Base-by-base conservation (phyloP, 31 red algal genomes). In the Asparagopsis taxiformis region DNA sequence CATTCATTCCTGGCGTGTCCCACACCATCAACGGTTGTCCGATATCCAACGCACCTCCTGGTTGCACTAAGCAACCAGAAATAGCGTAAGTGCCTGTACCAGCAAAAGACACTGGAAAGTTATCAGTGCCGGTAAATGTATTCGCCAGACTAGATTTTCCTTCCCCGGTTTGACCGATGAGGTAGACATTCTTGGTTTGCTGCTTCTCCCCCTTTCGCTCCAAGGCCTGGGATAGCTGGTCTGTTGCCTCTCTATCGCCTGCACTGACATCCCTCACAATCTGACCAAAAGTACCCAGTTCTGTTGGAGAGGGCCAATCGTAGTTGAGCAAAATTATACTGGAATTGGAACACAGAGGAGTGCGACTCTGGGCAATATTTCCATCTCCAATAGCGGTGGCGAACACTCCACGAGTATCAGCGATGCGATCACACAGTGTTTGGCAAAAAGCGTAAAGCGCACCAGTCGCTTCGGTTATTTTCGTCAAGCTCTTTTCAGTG, bases 1-100 rank as follows among this genome's bases (percentile, higher is more conserved):
- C 38, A 25, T 67, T 67, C 38, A 67, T 48, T 67, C 62, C 62
- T 25, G 62, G 37, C 15, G 62, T 67, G 38, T 67, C 38, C 62
- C 62, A 67, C 31, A 67, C 37, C 1, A 48, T 2, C 16, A 67
- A 25, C 25, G 36, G 31, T 25, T 44, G 36, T 2, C 50, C 16
- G 1, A n/a, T 25, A 1, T 4, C 62, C 1, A 1, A 11, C 22
- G 39, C 39, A 1, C 50, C 0, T 1, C n/a, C n/a, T n/a, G n/a
- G n/a, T n/a, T n/a, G n/a, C n/a, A 67, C 3, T 4, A 1, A 1
- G 16, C 3, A 3, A 1, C 3, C 10, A 67, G 34, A 48, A 16
- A 67, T 46, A 6, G 25, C 21, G 0, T 16, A 24, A 8, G 62
- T 44, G 15, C 62, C 62, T 37, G 6, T 24, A 26, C 62, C 38